Evolutionary conservation across 2,329 filamentous ascomycete species (phyloP), one percentile per base, ranked within the genome.

Genomic region (Trichothecium roseum): DNA sequence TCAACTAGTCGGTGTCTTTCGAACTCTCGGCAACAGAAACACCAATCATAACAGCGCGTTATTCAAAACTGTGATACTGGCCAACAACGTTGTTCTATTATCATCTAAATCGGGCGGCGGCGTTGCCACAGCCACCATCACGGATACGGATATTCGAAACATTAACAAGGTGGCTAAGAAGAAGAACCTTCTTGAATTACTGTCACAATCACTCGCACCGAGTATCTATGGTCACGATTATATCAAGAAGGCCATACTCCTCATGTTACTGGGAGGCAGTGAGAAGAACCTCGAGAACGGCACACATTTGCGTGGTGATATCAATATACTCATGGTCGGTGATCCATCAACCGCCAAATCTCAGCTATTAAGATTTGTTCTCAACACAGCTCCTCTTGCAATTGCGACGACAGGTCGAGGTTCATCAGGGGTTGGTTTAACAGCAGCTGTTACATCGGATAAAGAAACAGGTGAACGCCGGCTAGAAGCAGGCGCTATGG

Each of bases 241-340:
- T 56, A 93, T 98, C 63, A 98, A 98, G 62, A 95, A 93, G 60
- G 91, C 91, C 1, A 94, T 98, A 45, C 63, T 98, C 22, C 75
- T 98, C 33, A 93, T 96, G 84, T 72, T 98, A 18, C 68, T 98
- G 12, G 84, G 91, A 51, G 91, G 91, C 39, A 87, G 94, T 72
- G 91, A 98, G 67, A 98, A 98, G 70, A 98, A 98, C 51, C 62
- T 98, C 38, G 91, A 96, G 43, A 98, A 98, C 49, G 91, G 91
- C 39, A 96, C 91, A 2, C 91, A 98, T 73, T 64, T 98, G 55
- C 82, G 91, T 72, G 91, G 91, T 65, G 91, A 98, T 53, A 96
- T 98, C 63, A 98, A 98, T 57, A 94, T 98, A 46, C 71, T 98
- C 34, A 96, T 98, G 91, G 89, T 98, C 30, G 91, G 91, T 63